Conservation (phyloP, 2,329 filamentous ascomycete species). For the Escovopsis sp. region DNA sequence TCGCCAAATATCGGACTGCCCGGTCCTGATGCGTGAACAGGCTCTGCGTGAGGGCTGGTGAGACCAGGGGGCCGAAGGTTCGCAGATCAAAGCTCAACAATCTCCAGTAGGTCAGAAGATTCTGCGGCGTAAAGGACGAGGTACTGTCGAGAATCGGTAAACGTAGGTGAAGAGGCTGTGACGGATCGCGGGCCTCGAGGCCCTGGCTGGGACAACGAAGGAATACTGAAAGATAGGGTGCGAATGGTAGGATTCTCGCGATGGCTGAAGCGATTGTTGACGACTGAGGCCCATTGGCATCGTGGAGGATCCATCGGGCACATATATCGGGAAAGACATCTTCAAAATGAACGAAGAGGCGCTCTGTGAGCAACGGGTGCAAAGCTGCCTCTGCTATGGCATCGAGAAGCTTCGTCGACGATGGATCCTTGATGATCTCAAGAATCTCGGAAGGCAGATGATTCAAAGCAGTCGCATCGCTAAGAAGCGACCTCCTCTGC, state of each 20-base stretch:
- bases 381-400: conserved; percentile 56
- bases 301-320: conserved; percentile 56
- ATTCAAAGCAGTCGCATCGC: conserved; percentile 36
- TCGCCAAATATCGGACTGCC: conserved; percentile 62
- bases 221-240: conserved; percentile 63
- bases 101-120: conserved; percentile 47
- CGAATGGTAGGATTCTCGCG: conserved; percentile 67
- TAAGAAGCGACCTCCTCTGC: conserved; percentile 41
- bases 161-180: conserved; percentile 16
- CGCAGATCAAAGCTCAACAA: conserved; percentile 62
- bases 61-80: conserved; percentile 50
- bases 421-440: conserved; percentile 48
- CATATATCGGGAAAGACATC: conserved; percentile 67
- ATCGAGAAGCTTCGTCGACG: conserved; percentile 53
- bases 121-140: conserved; percentile 14
- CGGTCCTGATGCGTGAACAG: conserved; percentile 48
- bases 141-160: conserved; percentile 16
- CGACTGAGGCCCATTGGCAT: conserved; percentile 23
- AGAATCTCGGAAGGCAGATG: conserved; percentile 58
- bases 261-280: conserved; percentile 51
- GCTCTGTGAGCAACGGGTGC: conserved; percentile 53
- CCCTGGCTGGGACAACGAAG: conserved; percentile 34
- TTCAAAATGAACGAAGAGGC: conserved; percentile 61
- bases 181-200: conserved; percentile 2
- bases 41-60: conserved; percentile 50